These are phyloP conservation scores for Linum lewisii DNA, from an alignment of 345 rosid species.

Conservation along the genomic window DNA sequence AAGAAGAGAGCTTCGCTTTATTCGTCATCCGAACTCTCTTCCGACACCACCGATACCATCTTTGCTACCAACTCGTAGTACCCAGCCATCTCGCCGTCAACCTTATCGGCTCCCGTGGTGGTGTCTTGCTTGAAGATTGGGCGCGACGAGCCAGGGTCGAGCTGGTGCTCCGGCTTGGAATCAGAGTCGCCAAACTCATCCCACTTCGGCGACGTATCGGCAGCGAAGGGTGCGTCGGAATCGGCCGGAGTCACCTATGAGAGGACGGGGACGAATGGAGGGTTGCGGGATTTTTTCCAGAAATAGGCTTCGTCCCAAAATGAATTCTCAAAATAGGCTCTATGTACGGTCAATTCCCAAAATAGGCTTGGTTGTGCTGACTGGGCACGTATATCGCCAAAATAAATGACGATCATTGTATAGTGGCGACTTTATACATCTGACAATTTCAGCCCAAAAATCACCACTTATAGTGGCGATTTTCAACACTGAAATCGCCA, in stretches of 20 bases:
- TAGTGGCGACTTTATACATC: too few species aligned
- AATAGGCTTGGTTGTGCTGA: too few species aligned
- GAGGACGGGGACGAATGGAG: constrained; percentile 61
- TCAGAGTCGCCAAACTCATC: constrained; percentile 73
- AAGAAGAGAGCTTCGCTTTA: too few species aligned
- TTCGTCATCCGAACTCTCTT: constrained; percentile 43
- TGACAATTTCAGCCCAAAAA: too few species aligned
- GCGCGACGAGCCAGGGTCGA: constrained; percentile 35
- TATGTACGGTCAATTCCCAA: too few species aligned
- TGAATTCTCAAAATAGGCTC: too few species aligned
- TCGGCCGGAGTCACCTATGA: constrained; percentile 47
- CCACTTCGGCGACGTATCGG: constrained; percentile 41
- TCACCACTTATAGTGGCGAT: too few species aligned
- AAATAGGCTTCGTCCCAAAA: too few species aligned
- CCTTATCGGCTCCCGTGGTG: constrained; percentile 5
- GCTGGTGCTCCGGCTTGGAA: constrained; percentile 57
- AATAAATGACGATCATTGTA: too few species aligned
- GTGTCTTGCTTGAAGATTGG: constrained; percentile 65
- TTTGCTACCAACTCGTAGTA: constrained; percentile 50
- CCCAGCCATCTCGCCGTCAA: constrained; percentile 21
- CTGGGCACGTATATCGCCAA: too few species aligned
- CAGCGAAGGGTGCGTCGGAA: constrained; percentile 23
- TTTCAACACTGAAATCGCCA: too few species aligned
- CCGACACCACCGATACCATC: constrained; percentile 41
- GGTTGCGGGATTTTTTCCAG: too few species aligned